Conservation (phyloP, 208 protist genomes). For the Leishmania major region DNA sequence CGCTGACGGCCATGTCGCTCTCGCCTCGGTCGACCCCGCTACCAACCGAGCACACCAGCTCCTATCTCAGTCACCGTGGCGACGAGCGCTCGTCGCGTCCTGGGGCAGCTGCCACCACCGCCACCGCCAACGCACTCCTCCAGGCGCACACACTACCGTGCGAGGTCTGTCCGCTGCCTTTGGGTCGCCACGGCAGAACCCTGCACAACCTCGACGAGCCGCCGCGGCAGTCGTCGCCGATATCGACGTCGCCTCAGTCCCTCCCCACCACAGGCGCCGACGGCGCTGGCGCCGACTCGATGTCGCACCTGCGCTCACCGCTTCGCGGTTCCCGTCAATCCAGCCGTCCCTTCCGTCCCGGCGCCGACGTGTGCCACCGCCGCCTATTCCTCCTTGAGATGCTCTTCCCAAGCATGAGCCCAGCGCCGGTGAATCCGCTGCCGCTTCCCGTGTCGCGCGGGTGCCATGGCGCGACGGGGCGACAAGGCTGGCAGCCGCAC, state of each 20-base stretch:
- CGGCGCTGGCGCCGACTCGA: neutral
- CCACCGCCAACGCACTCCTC: neutral
- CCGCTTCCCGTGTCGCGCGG: constrained; percentile 2
- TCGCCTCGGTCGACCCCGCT: neutral
- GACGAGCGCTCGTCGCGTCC: neutral
- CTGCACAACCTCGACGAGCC: constrained; percentile 14
- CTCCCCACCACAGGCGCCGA: neutral
- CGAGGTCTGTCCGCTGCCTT: constrained; percentile 33
- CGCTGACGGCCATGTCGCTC: neutral
- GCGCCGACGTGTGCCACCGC: constrained; percentile 31
- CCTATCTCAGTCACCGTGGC: neutral
- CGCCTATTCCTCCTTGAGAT: constrained; percentile 34
- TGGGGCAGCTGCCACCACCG: neutral
- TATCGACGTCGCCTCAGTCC: neutral
- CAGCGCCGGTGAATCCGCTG: constrained; percentile 14
- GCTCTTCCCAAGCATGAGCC: constrained; percentile 31
- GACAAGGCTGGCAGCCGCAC: neutral
- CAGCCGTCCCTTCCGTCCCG: constrained; percentile 3
- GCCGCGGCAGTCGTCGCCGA: constrained; percentile 11
- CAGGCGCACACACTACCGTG: constrained; percentile 17
- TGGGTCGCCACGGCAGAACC: constrained; percentile 22
- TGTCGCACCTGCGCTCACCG: neutral
- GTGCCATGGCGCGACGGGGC: neutral
- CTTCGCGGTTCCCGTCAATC: neutral
- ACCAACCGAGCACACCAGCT: neutral